Percentiles rank a stretch among this genome's conserved stretches.
phyloP scores from a whole-genome alignment of 2,329 filamentous ascomycete genomes.

The Scleromitrula shiraiana region DNA sequence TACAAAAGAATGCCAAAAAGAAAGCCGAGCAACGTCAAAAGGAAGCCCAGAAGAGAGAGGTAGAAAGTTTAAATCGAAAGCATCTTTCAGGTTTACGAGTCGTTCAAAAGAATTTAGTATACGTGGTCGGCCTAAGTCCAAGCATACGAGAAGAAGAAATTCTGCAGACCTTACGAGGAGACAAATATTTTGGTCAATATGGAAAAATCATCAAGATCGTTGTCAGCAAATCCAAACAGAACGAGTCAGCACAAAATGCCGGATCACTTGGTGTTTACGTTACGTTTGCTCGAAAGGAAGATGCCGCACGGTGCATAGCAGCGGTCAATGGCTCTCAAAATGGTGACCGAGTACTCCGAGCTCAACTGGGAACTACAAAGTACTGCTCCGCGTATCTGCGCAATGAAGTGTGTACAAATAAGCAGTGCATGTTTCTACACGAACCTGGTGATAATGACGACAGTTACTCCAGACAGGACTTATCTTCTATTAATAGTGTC shows the following conservation, averaged over 20 bases:
- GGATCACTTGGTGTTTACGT: slow-evolving; percentile 88
- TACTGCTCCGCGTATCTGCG: slow-evolving; percentile 97
- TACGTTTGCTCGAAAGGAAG: slow-evolving; percentile 88
- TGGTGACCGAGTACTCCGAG: slow-evolving; percentile 76
- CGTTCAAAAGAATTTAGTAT: slow-evolving; percentile 97
- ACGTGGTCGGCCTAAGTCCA: slow-evolving; percentile 90
- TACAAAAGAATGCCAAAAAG: slow-evolving; percentile 88
- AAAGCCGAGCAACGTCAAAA: slow-evolving; percentile 81
- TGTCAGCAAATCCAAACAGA: slow-evolving; percentile 77
- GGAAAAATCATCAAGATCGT: slow-evolving; percentile 98
- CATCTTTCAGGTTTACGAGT: slow-evolving; percentile 92
- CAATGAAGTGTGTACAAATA: slow-evolving; percentile 88
- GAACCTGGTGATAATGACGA: slow-evolving; percentile 98
- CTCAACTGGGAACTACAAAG: slow-evolving; percentile 81
- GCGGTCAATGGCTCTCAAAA: slow-evolving; percentile 91
- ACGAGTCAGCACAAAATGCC: slow-evolving; percentile 55
- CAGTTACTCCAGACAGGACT: slow-evolving; percentile 87
- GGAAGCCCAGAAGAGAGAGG: slow-evolving; percentile 91
- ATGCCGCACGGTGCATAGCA: slow-evolving; percentile 81
- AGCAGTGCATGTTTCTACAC: slow-evolving; percentile 96
- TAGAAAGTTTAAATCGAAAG: slow-evolving; percentile 90
- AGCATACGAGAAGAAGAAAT: slow-evolving; percentile 88
- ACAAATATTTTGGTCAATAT: slow-evolving; percentile 96
- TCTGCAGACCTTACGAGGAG: slow-evolving; percentile 79
- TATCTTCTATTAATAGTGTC: slow-evolving; percentile 90